Evolutionary conservation across 495 filamentous ascomycete genomes (phyloP).

Genomic region (Aspergillus haitiensis): DNA sequence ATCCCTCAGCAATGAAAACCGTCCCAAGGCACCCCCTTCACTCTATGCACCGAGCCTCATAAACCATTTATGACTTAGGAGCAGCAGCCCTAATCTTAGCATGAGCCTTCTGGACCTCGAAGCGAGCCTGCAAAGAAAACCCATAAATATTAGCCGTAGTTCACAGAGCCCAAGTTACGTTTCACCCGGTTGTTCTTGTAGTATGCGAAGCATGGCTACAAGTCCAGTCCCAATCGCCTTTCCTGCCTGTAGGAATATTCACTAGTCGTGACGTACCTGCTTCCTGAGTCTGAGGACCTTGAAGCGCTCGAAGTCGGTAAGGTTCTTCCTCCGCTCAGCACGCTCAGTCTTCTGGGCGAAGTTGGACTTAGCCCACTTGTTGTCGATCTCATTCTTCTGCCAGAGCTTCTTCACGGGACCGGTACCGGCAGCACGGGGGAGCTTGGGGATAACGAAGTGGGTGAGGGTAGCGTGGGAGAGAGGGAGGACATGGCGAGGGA

Average conservation of each 20-base stretch:
- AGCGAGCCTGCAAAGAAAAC: slow-evolving; percentile 62
- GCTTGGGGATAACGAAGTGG: slow-evolving; percentile 80
- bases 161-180: not conserved
- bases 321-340: slow-evolving; percentile 78
- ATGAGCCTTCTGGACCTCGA: slow-evolving; percentile 90
- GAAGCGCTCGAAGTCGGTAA: slow-evolving; percentile 99
- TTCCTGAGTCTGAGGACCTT: slow-evolving; percentile 98
- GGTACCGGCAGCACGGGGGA: slow-evolving; percentile 83
- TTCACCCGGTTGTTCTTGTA: not conserved
- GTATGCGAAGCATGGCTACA: too few relatives aligned
- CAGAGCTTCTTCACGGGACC: slow-evolving; percentile 79
- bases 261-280: slow-evolving; percentile 62
- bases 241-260: slow-evolving; percentile 9
- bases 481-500: slow-evolving; percentile 79
- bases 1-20: slow-evolving; percentile 49
- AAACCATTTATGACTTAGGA: slow-evolving; percentile 52
- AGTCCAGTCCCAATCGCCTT: too few relatives aligned
- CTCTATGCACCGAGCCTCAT: slow-evolving; percentile 52
- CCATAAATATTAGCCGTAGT: slow-evolving; percentile 21
- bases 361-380: slow-evolving; percentile 82
- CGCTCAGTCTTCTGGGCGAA: slow-evolving; percentile 88
- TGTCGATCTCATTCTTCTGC: slow-evolving; percentile 83
- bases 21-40: slow-evolving; percentile 50
- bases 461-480: slow-evolving; percentile 85
- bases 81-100: slow-evolving; percentile 69